Evolutionary conservation across 75 land plant genomes (phyloP).

Genomic region (Chamaecyparis obtusa): DNA sequence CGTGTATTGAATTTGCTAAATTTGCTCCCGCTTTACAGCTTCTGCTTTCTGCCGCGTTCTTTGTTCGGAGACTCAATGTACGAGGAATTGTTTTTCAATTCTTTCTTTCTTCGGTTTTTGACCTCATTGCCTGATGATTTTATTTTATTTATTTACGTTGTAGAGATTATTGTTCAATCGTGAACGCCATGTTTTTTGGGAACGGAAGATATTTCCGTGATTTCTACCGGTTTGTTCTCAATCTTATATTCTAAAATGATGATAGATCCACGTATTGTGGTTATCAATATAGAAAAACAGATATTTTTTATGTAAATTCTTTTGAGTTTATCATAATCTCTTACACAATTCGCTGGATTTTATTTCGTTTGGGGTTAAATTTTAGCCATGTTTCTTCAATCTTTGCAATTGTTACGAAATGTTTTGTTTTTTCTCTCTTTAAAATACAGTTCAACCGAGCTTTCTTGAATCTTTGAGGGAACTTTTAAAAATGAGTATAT

Average conservation of each 20-base stretch:
- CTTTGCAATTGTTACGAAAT: neutral
- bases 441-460: neutral
- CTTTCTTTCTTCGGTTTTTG: neutral
- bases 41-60: neutral
- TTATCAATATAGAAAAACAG: neutral
- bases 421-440: no score
- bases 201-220: neutral
- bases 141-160: no score
- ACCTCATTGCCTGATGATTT: neutral
- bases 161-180: neutral
- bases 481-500: neutral
- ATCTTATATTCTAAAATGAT: neutral
- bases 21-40: neutral
- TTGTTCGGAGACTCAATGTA: neutral
- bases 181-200: neutral
- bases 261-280: neutral
- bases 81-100: neutral
- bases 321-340: neutral
- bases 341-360: neutral
- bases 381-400: neutral
- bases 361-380: no score
- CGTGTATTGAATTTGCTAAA: neutral
- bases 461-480: neutral
- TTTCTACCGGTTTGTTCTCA: neutral
- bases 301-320: neutral